Conservation (phyloP, 495 filamentous ascomycete species). For the Thozetella sp. region DNA sequence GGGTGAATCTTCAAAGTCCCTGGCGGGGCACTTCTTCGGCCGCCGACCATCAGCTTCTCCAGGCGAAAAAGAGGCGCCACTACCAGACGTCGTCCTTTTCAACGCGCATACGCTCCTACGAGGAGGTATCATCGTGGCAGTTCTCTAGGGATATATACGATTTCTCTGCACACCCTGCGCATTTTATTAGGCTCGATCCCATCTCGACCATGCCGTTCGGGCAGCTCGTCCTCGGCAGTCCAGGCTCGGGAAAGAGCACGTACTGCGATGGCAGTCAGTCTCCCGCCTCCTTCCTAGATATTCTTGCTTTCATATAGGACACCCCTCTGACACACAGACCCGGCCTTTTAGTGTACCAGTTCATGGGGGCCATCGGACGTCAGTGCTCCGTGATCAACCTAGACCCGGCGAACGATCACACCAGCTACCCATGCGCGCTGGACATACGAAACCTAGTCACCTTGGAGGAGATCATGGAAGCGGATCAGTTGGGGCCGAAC, state of each 20-base stretch:
- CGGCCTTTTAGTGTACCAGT: conserved; percentile 75
- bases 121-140: too few relatives aligned
- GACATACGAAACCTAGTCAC: conserved; percentile 89
- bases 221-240: conserved; percentile 88
- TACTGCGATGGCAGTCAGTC: conserved; percentile 88
- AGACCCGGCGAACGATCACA: conserved; percentile 92
- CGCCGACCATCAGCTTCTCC: conserved; percentile 22
- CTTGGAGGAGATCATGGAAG: conserved; percentile 93
- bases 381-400: conserved; percentile 96
- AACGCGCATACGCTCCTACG: not conserved
- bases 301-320: not conserved
- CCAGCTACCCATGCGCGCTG: conserved; percentile 78
- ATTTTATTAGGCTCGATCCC: too few relatives aligned
- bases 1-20: conserved; percentile 1
- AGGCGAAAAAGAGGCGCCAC: not conserved
- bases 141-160: too few relatives aligned
- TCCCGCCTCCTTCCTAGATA: not conserved
- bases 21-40: conserved; percentile 2
- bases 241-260: conserved; percentile 93
- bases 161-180: too few relatives aligned
- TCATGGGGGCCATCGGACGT: conserved; percentile 89
- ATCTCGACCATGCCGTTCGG: conserved; percentile 51
- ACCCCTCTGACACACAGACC: not conserved
- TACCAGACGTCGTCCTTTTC: not conserved
- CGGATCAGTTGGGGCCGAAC: conserved; percentile 88